Evolutionary conservation across 768 basidiomycete species (phyloP).

Genomic region (Punctularia strigosozonata): DNA sequence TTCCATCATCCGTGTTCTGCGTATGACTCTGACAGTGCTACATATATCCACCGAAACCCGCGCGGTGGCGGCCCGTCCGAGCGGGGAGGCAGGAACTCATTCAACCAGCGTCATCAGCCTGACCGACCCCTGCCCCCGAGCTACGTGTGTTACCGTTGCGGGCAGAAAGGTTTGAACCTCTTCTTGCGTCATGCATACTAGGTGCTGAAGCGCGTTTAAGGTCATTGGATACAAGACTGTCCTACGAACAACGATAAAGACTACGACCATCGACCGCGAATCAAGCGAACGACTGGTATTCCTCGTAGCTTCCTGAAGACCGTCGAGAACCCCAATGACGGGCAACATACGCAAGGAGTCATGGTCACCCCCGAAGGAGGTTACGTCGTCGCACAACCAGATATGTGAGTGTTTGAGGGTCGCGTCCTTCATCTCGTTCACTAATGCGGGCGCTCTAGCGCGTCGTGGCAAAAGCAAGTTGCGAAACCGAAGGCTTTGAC

Average conservation of each 20-base stretch:
- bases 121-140: slow-evolving; percentile 83
- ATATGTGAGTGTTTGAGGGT: slow-evolving; percentile 52
- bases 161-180: slow-evolving; percentile 72
- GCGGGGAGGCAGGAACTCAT: slow-evolving; percentile 47
- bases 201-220: slow-evolving; percentile 27
- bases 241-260: slow-evolving; percentile 96
- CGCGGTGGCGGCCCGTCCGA: slow-evolving; percentile 56
- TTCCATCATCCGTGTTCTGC: slow-evolving; percentile 12
- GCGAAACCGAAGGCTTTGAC: slow-evolving; percentile 71
- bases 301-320: slow-evolving; percentile 95
- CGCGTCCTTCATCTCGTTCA: background rate
- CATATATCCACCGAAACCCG: slow-evolving; percentile 51
- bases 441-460: slow-evolving; percentile 31
- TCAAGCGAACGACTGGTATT: slow-evolving; percentile 97
- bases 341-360: slow-evolving; percentile 69
- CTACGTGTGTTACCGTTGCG: slow-evolving; percentile 98
- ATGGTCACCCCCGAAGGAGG: slow-evolving; percentile 99
- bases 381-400: slow-evolving; percentile 94
- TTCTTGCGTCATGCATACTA: background rate
- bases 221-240: slow-evolving; percentile 99
- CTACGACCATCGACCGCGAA: slow-evolving; percentile 87
- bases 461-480: slow-evolving; percentile 91
- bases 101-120: slow-evolving; percentile 39
- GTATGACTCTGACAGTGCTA: slow-evolving; percentile 37
- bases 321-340: slow-evolving; percentile 72